Evolutionary conservation across 202 grass and related monocot genomes (phyloP).

Genomic region (Eragrostis tef): DNA sequence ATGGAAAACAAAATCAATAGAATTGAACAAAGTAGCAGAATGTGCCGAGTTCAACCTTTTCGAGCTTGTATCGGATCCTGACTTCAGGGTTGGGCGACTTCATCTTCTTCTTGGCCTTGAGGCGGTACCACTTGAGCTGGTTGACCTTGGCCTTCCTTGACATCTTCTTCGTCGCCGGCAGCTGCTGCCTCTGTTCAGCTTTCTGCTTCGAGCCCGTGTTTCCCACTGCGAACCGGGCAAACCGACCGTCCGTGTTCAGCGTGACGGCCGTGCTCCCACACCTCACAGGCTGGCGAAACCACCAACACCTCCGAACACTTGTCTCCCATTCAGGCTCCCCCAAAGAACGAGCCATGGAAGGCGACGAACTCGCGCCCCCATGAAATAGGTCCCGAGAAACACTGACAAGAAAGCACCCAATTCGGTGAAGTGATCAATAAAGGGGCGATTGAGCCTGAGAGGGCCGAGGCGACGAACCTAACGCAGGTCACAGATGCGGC

Average conservation of each 20-base stretch:
- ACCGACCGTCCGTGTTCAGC: constrained; percentile 49
- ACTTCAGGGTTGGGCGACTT: constrained; percentile 78
- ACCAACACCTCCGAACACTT: background rate
- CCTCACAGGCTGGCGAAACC: constrained; percentile 40
- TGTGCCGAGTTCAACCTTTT: constrained; percentile 37
- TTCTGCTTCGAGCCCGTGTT: constrained; percentile 5
- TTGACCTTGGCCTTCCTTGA: constrained; percentile 78
- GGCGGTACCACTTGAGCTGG: constrained; percentile 79
- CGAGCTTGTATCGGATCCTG: constrained; percentile 78
- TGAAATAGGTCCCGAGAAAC: constrained; percentile 13
- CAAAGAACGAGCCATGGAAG: background rate
- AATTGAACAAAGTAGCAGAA: background rate
- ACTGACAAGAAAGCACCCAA: constrained; percentile 37
- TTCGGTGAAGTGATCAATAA: background rate
- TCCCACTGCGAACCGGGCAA: constrained; percentile 52
- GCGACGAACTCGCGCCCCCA: background rate
- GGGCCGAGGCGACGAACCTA: constrained; percentile 14
- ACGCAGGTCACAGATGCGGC: background rate
- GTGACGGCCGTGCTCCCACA: constrained; percentile 49
- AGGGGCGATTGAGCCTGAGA: too few relatives aligned
- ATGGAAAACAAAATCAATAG: background rate
- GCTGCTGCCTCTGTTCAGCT: background rate
- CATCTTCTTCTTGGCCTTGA: constrained; percentile 86
- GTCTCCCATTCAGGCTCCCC: background rate
- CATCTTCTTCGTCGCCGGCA: constrained; percentile 55